These are phyloP conservation scores for Saturnispora saitoi DNA, from an alignment of 805 yeast species.

Conservation along the genomic window DNA sequence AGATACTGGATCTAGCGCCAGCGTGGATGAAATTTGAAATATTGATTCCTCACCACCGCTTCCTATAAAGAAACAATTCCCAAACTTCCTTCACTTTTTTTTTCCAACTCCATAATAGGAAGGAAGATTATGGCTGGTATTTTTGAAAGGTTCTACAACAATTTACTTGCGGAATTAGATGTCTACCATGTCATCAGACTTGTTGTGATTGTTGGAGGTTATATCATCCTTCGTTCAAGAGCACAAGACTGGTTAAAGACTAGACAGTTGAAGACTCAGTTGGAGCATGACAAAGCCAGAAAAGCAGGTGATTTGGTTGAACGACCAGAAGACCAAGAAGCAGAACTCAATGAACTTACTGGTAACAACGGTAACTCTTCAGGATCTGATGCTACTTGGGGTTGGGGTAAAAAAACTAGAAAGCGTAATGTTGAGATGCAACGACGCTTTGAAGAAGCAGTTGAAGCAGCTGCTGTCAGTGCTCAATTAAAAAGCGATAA, in stretches of 20 bases:
- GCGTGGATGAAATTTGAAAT: constrained; percentile 4
- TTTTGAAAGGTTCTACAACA: constrained; percentile 8
- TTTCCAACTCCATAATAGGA: not conserved
- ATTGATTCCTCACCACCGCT: not conserved
- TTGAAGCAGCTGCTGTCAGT: constrained; percentile 33
- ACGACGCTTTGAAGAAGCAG: constrained; percentile 42
- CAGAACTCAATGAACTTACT: constrained; percentile 11
- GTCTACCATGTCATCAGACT: constrained; percentile 39
- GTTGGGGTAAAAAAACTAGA: constrained; percentile 78
- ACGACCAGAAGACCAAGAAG: constrained; percentile 27
- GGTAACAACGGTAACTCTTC: constrained; percentile 2
- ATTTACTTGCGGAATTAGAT: constrained; percentile 32
- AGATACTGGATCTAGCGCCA: not conserved
- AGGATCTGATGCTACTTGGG: constrained; percentile 43
- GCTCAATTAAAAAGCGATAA: constrained; percentile 15
- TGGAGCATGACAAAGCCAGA: constrained; percentile 39
- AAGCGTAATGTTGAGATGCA: constrained; percentile 47
- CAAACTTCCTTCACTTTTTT: not conserved
- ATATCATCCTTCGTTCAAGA: constrained; percentile 48
- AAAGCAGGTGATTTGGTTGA: constrained; percentile 30
- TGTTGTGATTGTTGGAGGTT: constrained; percentile 52
- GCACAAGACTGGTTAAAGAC: constrained; percentile 49
- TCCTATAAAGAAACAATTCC: not conserved
- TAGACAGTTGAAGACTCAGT: constrained; percentile 40
- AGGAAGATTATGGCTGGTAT: constrained; percentile 1